These are phyloP conservation scores for Epichloe glyceriae DNA, from an alignment of 2,329 filamentous ascomycete species.

Conservation along the genomic window DNA sequence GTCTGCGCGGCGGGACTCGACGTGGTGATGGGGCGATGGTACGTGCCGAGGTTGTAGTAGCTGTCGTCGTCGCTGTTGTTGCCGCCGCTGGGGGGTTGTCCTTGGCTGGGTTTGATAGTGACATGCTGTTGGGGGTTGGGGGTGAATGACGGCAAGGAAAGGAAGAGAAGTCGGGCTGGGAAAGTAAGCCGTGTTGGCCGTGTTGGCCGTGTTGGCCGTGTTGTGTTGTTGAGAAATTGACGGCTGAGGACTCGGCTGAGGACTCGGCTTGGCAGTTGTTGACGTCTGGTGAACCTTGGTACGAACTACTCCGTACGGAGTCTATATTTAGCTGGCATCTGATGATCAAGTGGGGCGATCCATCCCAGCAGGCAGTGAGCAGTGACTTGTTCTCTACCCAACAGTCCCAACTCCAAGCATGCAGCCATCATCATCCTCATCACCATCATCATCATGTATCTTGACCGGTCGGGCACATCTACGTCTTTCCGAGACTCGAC, in stretches of 20 bases:
- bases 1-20: slow-evolving; percentile 36
- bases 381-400: too few species aligned
- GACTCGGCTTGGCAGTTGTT: not conserved
- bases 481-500: too few species aligned
- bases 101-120: not conserved
- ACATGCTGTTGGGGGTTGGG: not conserved
- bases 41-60: slow-evolving; percentile 51
- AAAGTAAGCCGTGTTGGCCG: not conserved
- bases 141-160: not conserved
- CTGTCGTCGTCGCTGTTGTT: slow-evolving; percentile 18
- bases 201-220: too few species aligned
- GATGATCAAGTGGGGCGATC: too few species aligned
- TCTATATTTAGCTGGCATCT: too few species aligned
- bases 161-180: not conserved
- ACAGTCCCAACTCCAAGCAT: too few species aligned
- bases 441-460: too few species aligned
- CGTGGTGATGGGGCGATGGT: slow-evolving; percentile 42
- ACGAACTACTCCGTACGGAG: too few species aligned
- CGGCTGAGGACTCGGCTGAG: not conserved
- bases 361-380: too few species aligned
- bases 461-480: too few species aligned
- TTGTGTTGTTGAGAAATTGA: not conserved
- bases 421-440: too few species aligned
- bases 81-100: not conserved
- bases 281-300: not conserved